Base-by-base conservation (phyloP, 202 grass and related monocot genomes). In the Eragrostis tef region DNA sequence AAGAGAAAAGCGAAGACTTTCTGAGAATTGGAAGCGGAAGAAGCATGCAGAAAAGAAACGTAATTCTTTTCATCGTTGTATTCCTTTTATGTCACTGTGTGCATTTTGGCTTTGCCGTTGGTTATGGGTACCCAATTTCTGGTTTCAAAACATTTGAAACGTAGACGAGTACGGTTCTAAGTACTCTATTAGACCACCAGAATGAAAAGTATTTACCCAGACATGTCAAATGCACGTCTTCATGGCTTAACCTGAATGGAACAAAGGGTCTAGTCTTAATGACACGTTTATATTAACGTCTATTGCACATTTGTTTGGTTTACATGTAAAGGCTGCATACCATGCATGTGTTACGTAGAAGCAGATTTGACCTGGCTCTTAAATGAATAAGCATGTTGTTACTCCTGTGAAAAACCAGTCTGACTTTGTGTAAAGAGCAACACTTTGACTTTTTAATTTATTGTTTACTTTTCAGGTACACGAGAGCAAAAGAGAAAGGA, bases 41-140 rank as follows among this genome's bases (percentile, higher is more conserved):
- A 98, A 91, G 53, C 75, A 82, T 45, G 88, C 91, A 65, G 95
- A 94, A 80, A 94, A 93, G 87, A 98, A 94, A 85, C 31, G 95
- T 98, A 89, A 44, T 19, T 15, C 71, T 79, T 69, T 71, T 73
- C 62, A 57, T 58, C 73, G 24, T 29, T 50, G 15, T 67, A 1
- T 45, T 82, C 31, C 34, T 80, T 74, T 85, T 27, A 12, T 29
- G 11, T 20, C 16, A 43, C 64, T 75, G 24, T 22, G 19, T 83
- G 42, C 45, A 42, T 10, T 76, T 25, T 80, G 65, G 20, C 6
- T 41, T 64, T 78, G 44, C 77, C 49, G 58, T 74, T 80, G 12
- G 22, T 80, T 3, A 17, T 25, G n/a, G 9, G 17, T 63, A 6
- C 44, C 24, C 26, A 44, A 20, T 48, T 73, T 39, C 17, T 70